Conservation (phyloP, 2,329 filamentous ascomycete genomes). For the Penicillium oxalicum region DNA sequence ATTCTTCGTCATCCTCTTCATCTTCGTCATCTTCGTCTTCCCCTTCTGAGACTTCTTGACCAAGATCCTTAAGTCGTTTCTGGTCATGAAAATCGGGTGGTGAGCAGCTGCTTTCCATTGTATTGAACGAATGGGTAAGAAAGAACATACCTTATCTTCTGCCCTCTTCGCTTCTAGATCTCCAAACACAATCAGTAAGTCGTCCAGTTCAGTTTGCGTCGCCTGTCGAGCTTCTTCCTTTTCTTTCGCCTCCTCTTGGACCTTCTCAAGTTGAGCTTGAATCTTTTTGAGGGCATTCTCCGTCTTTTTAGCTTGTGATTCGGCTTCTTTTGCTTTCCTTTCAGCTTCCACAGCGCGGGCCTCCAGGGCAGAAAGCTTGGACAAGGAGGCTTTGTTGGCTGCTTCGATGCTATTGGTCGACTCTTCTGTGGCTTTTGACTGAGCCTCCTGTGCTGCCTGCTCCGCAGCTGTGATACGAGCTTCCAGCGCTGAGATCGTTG, state of each 20-base stretch:
- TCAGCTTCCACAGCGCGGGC: conserved; percentile 44
- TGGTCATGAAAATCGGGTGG: conserved; percentile 21
- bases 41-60: conserved; percentile 68
- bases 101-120: conserved; percentile 30
- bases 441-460: conserved; percentile 22
- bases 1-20: conserved; percentile 48
- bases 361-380: conserved; percentile 43
- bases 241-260: conserved; percentile 32
- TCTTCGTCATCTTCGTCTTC: conserved; percentile 61
- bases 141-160: conserved; percentile 61
- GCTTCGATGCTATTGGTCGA: conserved; percentile 53
- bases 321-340: conserved; percentile 22
- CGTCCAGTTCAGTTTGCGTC: conserved; percentile 69
- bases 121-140: background rate
- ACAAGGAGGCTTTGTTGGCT: conserved; percentile 47
- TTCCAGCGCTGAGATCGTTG: conserved; percentile 43
- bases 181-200: conserved; percentile 72
- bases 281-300: conserved; percentile 52
- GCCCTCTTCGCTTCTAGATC: conserved; percentile 72
- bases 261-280: conserved; percentile 27
- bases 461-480: conserved; percentile 45
- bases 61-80: conserved; percentile 59
- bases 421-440: conserved; percentile 42
- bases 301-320: conserved; percentile 37
- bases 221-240: conserved; percentile 59